A percentile compares a stretch with the other conserved stretches of the same genome.
Conservation (phyloP, 306 rosid species). For the Neltuma alba region DNA sequence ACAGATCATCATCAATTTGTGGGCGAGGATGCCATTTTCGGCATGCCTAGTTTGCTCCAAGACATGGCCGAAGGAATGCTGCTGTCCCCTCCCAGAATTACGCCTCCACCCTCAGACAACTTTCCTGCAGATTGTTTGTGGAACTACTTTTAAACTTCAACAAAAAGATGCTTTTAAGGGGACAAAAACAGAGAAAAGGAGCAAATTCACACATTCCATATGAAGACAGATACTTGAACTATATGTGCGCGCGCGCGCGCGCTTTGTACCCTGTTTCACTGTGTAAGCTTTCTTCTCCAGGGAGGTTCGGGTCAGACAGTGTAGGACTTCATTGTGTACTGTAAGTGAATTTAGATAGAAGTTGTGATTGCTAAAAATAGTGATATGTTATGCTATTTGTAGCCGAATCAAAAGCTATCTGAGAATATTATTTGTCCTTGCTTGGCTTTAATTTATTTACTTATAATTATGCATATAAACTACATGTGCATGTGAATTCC, state of each 20-base stretch:
- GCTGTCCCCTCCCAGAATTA: conserved; percentile 83
- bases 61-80: conserved; percentile 98
- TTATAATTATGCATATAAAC: no score
- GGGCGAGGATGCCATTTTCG: conserved; percentile 85
- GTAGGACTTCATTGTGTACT: not conserved
- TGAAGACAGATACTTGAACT: not conserved
- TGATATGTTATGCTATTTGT: not conserved
- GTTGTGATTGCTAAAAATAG: not conserved
- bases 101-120: conserved; percentile 46
- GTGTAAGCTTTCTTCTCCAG: no score
- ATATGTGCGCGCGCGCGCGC: not conserved
- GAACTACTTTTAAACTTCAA: conserved; percentile 46
- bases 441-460: not conserved
- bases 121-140: conserved; percentile 59
- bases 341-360: not conserved
- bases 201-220: not conserved
- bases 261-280: not conserved
- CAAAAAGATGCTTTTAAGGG: not conserved
- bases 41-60: conserved; percentile 77
- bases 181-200: not conserved
- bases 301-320: no score
- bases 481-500: not conserved
- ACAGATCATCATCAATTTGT: conserved; percentile 41
- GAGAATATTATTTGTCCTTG: not conserved
- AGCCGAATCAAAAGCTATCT: not conserved